Base-by-base conservation (phyloP, 148 eudicot genomes). In the Arctostaphylos glauca region DNA sequence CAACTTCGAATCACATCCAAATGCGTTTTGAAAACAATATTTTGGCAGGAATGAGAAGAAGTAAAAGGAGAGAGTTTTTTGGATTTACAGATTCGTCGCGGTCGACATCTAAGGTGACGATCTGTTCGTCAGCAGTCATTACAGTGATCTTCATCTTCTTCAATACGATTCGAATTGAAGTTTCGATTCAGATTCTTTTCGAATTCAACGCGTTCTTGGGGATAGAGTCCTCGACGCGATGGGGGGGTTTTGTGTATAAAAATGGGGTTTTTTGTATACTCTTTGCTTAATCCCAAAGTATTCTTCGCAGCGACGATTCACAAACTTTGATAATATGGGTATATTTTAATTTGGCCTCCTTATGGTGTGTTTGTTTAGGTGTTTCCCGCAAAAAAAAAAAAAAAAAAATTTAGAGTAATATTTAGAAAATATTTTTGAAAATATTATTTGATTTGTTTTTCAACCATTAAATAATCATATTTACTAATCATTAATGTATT, bases 121-220 rank as follows among this genome's bases (percentile, higher is more conserved):
- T 87, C 83, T 94, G 93, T 56, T 96, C 96, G 62, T 93, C 99
- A 5, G 87, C 83, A 53, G 97, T 93, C 93, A 94, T 93, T 49
- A 96, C 95, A 76, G 93, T 92, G 88, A 94, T 92, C 95, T 92
- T 95, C 98, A 94, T 95, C 87, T 86, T 86, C 70, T 48, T 67
- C 73, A 5, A 14, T 48, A 79, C 71, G 77, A 55, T 41, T 43
- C 50, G 68, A 78, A 41, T 78, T 47, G 80, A 52, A 25, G 60
- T 41, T 77, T 7, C 48, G 68, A 78, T 56, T 56, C 54, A 25
- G 56, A 79, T 79, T 41, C 68, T 48, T 21, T 74, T 60, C 13
- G 71, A 60, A 56, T 46, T 43, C 38, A 3, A 3, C 31, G 49
- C 48, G 49, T 5, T 6, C 43, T 31, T 49, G 3, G 74, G 78